Evolutionary conservation across 2,329 filamentous ascomycete genomes (phyloP).

Genomic region (Cercospora zeae-maydis): DNA sequence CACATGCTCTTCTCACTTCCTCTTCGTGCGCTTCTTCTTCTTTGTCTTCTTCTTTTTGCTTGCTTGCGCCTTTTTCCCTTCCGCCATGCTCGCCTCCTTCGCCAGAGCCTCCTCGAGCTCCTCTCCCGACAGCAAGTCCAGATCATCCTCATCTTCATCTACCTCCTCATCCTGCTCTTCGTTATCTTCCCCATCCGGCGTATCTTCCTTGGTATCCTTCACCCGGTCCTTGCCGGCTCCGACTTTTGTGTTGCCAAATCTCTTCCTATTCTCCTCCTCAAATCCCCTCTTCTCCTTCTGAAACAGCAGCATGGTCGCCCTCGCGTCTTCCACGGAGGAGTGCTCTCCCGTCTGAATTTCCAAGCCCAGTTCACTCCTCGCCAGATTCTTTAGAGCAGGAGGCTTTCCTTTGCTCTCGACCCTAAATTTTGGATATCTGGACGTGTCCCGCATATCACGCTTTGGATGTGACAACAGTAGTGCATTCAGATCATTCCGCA

Average conservation of each 20-base stretch:
- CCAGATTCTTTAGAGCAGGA: slow-evolving; percentile 62
- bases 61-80: slow-evolving; percentile 33
- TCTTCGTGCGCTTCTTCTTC: slow-evolving; percentile 37
- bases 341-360: slow-evolving; percentile 60
- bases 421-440: slow-evolving; percentile 69
- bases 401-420: slow-evolving; percentile 65
- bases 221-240: slow-evolving; percentile 16
- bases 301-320: slow-evolving; percentile 87
- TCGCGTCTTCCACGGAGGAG: slow-evolving; percentile 70
- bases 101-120: slow-evolving; percentile 27
- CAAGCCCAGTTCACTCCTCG: slow-evolving; percentile 55
- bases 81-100: slow-evolving; percentile 25
- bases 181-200: slow-evolving; percentile 22
- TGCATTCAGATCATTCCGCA: slow-evolving; percentile 72
- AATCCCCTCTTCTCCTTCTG: slow-evolving; percentile 78
- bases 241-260: slow-evolving; percentile 46
- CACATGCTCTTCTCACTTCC: slow-evolving; percentile 23
- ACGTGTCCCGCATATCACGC: slow-evolving; percentile 79
- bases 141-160: slow-evolving; percentile 25
- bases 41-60: slow-evolving; percentile 34
- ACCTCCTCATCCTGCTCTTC: slow-evolving; percentile 27
- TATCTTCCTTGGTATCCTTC: slow-evolving; percentile 24
- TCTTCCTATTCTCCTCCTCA: slow-evolving; percentile 72
- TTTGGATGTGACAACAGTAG: slow-evolving; percentile 75
- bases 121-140: slow-evolving; percentile 31